These are phyloP conservation scores for Malus hybrid DNA, from an alignment of 331 rosid species.

Conservation along the genomic window DNA sequence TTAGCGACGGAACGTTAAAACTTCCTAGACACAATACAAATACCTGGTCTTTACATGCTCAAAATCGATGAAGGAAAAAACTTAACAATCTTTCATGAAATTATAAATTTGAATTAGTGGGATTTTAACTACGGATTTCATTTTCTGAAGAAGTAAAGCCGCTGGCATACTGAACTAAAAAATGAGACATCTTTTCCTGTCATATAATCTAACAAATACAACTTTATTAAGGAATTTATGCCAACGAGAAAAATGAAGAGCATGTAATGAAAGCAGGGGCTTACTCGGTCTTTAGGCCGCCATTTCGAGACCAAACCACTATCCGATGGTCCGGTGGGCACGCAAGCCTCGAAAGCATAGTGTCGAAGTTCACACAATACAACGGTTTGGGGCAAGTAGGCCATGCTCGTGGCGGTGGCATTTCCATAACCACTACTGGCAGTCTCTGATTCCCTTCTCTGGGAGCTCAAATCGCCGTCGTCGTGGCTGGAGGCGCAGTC, in stretches of 20 bases:
- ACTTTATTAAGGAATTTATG: no score
- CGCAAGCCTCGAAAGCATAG: conserved; percentile 68
- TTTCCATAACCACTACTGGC: conserved; percentile 52
- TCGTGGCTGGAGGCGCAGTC: conserved; percentile 37
- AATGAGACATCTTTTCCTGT: no score
- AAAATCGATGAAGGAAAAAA: not conserved
- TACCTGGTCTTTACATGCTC: not conserved
- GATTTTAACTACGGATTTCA: not conserved
- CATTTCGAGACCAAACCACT: conserved; percentile 89
- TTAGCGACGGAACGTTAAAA: not conserved
- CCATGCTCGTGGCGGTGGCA: conserved; percentile 63
- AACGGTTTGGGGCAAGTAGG: conserved; percentile 69
- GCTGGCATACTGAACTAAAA: not conserved
- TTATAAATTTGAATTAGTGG: not conserved
- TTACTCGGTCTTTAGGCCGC: conserved; percentile 90
- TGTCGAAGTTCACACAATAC: conserved; percentile 84
- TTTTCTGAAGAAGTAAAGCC: not conserved
- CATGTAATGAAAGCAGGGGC: not conserved
- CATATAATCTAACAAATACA: not conserved
- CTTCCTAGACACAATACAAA: not conserved
- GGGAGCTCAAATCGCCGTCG: conserved; percentile 33
- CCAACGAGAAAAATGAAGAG: not conserved
- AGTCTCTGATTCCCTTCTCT: conserved; percentile 55
- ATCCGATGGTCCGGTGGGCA: conserved; percentile 66
- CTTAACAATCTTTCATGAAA: not conserved